phyloP scores from a whole-genome alignment of 768 basidiomycete species.

The Mycena haematopus region DNA sequence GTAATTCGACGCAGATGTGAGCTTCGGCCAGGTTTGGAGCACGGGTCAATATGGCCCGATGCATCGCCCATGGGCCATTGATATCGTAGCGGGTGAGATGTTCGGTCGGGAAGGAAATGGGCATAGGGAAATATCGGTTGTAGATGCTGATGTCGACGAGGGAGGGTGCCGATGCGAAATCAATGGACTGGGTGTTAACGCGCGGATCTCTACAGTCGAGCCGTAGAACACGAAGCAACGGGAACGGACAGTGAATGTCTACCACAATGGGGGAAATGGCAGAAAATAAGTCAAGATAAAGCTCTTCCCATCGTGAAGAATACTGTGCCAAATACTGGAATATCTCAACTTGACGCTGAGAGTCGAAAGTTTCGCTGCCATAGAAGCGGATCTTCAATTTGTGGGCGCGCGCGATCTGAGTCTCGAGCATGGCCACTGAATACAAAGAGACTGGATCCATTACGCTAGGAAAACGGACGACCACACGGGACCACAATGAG shows the following conservation, averaged over 20 bases:
- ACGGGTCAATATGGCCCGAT: not conserved
- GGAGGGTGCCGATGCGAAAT: not conserved
- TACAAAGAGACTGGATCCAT: not conserved
- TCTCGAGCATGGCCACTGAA: not conserved
- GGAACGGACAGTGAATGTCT: not conserved
- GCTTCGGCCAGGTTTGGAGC: not conserved
- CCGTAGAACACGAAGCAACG: not conserved
- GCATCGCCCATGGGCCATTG: not conserved
- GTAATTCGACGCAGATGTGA: not conserved
- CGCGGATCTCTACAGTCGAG: not conserved
- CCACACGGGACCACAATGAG: conserved; percentile 8
- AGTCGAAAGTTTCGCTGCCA: no score
- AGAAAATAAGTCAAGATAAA: not conserved
- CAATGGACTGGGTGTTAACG: not conserved
- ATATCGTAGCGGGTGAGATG: not conserved
- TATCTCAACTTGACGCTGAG: not conserved
- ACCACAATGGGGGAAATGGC: not conserved
- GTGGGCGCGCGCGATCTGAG: not conserved
- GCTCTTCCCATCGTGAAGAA: not conserved
- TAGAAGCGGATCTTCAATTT: conserved; percentile 1
- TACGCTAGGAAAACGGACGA: not conserved
- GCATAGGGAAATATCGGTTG: not conserved
- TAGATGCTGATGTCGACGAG: not conserved
- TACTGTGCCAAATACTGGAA: not conserved
- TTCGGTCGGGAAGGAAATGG: not conserved